Conservation (phyloP, 805 yeast species). For the Ogataea minuta region DNA sequence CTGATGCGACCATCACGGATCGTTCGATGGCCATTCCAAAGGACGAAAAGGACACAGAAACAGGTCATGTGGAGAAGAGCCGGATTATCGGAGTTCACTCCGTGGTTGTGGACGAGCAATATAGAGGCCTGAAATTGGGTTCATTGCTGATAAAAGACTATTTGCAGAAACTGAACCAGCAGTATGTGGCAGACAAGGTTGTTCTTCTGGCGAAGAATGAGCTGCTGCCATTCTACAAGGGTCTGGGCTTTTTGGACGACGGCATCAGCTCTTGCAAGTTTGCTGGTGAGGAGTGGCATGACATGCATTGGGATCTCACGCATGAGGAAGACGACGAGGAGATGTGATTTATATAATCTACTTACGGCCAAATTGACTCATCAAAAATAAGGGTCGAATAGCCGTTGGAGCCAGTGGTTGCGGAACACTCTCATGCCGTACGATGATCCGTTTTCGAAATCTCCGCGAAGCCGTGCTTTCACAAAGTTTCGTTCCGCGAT, state of each 20-base stretch:
- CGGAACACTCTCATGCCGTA: conserved; percentile 67
- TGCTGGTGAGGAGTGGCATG: conserved; percentile 63
- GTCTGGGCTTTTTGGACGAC: conserved; percentile 71
- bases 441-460: conserved; percentile 43
- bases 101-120: conserved; percentile 70
- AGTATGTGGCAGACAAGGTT: conserved; percentile 77
- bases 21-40: conserved; percentile 48
- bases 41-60: conserved; percentile 20
- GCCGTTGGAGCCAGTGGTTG: conserved; percentile 44
- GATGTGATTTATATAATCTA: conserved; percentile 11
- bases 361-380: not conserved
- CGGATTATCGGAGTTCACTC: conserved; percentile 78
- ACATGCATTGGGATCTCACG: conserved; percentile 42
- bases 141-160: conserved; percentile 83
- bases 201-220: conserved; percentile 69
- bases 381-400: conserved; percentile 48
- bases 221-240: conserved; percentile 73
- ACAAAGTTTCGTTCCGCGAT: conserved; percentile 39
- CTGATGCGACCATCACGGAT: conserved; percentile 46
- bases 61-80: conserved; percentile 77
- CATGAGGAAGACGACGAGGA: conserved; percentile 45
- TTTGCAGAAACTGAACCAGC: conserved; percentile 84
- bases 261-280: conserved; percentile 62
- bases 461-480: conserved; percentile 38
- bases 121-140: conserved; percentile 80